Percentiles rank a stretch among this genome's conserved stretches.
Evolutionary conservation across 1,284 basidiomycete genomes (phyloP).

Genomic region (Austroboletus rostrupii): DNA sequence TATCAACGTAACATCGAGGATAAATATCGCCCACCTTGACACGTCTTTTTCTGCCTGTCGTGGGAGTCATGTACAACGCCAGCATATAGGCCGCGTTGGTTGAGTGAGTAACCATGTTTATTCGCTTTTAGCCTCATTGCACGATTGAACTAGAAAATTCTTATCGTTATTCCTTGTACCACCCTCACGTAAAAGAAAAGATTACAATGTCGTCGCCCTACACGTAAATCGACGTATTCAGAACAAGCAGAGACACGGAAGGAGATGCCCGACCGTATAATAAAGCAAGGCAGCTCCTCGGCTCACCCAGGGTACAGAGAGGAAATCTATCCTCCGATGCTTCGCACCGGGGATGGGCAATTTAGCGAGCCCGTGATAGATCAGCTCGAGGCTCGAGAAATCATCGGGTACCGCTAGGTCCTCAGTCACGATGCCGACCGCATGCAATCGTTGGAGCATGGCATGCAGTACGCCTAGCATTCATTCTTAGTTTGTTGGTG

Average conservation of each 20-base stretch:
- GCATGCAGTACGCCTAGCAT: constrained; percentile 50
- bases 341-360: constrained; percentile 40
- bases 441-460: constrained; percentile 58
- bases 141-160: constrained; percentile 74
- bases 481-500: neutral
- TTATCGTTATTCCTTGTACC: neutral
- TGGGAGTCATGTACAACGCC: constrained; percentile 70
- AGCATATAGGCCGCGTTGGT: constrained; percentile 76
- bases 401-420: constrained; percentile 72
- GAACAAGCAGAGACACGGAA: neutral
- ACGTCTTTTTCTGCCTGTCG: constrained; percentile 51
- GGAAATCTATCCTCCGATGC: constrained; percentile 78
- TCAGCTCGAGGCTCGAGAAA: constrained; percentile 62
- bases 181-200: constrained; percentile 2
- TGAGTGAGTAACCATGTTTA: constrained; percentile 78
- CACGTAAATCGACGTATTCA: neutral
- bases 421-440: constrained; percentile 65
- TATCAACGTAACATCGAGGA: neutral
- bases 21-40: constrained; percentile 47
- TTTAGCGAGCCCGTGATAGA: constrained; percentile 78
- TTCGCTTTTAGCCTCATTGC: constrained; percentile 82
- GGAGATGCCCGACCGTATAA: constrained; percentile 63
- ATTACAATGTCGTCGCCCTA: constrained; percentile 81
- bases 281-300: constrained; percentile 85
- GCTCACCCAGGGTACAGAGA: constrained; percentile 72